These are phyloP conservation scores for Podospora anserina DNA, from an alignment of 495 filamentous ascomycete species.

Conservation along the genomic window DNA sequence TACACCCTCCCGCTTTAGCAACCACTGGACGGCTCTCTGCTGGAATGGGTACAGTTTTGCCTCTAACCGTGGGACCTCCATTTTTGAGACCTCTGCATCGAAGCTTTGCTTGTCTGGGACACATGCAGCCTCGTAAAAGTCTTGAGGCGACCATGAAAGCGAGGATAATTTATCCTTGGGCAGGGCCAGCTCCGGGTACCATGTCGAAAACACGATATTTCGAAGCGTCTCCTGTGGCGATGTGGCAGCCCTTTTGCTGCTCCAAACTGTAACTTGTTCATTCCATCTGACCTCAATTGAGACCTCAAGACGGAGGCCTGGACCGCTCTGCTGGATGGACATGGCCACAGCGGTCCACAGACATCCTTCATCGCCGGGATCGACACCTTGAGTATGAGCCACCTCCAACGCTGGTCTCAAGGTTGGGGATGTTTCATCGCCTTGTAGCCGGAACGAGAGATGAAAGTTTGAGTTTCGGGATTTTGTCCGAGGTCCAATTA, in stretches of 20 bases:
- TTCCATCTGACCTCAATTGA: constrained; percentile 29
- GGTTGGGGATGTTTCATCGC: constrained; percentile 6
- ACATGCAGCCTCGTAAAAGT: constrained; percentile 46
- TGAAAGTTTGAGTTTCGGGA: constrained; percentile 9
- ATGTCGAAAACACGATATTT: constrained; percentile 24
- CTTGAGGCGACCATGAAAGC: constrained; percentile 35
- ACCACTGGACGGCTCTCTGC: constrained; percentile 44
- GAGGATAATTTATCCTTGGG: not conserved
- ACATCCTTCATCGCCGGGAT: constrained; percentile 22
- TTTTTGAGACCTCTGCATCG: constrained; percentile 21
- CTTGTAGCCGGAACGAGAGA: constrained; percentile 9
- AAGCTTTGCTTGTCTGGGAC: constrained; percentile 30
- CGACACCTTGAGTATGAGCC: constrained; percentile 10
- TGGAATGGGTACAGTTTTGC: constrained; percentile 47
- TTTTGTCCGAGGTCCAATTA: constrained; percentile 9
- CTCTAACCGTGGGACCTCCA: constrained; percentile 31
- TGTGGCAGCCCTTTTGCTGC: constrained; percentile 12
- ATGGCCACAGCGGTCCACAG: constrained; percentile 26
- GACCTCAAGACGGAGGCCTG: constrained; percentile 16
- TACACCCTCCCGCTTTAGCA: constrained; percentile 44
- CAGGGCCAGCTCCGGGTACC: constrained; percentile 24
- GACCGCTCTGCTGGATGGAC: constrained; percentile 20
- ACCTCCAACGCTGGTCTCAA: constrained; percentile 16
- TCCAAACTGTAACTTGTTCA: constrained; percentile 19
- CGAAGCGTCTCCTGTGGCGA: constrained; percentile 22